A percentile compares a stretch with the other conserved stretches of the same genome.
Evolutionary conservation across 768 basidiomycete genomes (phyloP).

Genomic region (Leucocoprinus birnbaumii): DNA sequence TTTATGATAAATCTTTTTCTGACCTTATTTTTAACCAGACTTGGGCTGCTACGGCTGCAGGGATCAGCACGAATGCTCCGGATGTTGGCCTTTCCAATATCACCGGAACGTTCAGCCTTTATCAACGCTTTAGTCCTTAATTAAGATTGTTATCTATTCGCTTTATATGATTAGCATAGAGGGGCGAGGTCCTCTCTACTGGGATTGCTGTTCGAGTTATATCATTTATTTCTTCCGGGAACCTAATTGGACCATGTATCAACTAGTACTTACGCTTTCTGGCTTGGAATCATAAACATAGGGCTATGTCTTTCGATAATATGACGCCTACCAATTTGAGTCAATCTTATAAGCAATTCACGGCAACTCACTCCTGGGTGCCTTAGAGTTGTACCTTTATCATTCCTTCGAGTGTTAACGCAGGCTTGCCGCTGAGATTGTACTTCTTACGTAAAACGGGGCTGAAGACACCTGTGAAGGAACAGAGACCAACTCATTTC

Average conservation of each 20-base stretch:
- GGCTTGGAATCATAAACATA: too few species aligned
- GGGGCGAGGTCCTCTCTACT: neutral
- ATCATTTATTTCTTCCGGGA: neutral
- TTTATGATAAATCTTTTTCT: conserved; percentile 44
- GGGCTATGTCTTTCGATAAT: too few species aligned
- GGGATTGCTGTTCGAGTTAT: too few species aligned
- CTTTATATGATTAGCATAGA: neutral
- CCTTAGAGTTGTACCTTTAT: too few species aligned
- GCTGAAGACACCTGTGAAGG: too few species aligned
- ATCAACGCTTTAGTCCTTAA: conserved; percentile 27
- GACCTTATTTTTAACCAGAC: conserved; percentile 43
- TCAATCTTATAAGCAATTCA: too few species aligned
- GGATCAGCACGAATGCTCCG: conserved; percentile 26
- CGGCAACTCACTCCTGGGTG: too few species aligned
- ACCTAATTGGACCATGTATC: conserved; percentile 9
- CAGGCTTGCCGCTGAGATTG: too few species aligned
- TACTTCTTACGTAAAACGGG: too few species aligned
- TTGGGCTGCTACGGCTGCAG: conserved; percentile 43
- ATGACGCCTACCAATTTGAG: too few species aligned
- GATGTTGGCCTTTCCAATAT: conserved; percentile 40
- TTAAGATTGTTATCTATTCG: conserved; percentile 19
- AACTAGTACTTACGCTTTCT: neutral
- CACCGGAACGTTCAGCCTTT: conserved; percentile 35
- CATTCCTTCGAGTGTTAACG: too few species aligned
- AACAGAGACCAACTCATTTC: too few species aligned